Conservation (phyloP, 345 rosid genomes). For the Hibiscus tridactylites region DNA sequence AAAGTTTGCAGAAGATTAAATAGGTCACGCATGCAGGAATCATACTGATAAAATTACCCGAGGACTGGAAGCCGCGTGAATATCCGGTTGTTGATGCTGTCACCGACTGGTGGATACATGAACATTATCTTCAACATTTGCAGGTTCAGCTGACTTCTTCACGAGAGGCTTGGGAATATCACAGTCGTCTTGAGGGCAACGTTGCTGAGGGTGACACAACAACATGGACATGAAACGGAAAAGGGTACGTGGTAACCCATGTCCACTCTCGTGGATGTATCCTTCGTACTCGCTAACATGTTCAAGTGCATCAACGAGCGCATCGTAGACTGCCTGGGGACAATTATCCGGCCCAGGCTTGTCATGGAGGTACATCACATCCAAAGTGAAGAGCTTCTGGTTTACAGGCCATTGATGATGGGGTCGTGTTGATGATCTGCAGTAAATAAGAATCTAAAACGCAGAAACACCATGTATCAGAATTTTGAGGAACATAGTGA, state of each 20-base stretch:
- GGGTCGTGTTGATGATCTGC: conserved; percentile 73
- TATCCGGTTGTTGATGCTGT: conserved; percentile 9
- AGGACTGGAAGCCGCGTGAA: not conserved
- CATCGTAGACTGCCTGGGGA: conserved; percentile 79
- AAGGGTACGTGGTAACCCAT: conserved; percentile 55
- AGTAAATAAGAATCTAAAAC: conserved; percentile 60
- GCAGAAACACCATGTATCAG: not conserved
- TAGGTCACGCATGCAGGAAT: not conserved
- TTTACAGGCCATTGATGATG: conserved; percentile 62
- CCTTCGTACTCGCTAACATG: conserved; percentile 79
- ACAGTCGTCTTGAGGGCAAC: conserved; percentile 61
- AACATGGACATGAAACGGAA: conserved; percentile 60
- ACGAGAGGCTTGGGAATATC: conserved; percentile 70
- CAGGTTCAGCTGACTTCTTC: conserved; percentile 52
- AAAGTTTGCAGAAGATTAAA: not conserved
- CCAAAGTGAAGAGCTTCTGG: conserved; percentile 78
- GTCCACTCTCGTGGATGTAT: conserved; percentile 74
- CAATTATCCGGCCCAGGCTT: conserved; percentile 87
- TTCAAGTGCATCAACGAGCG: conserved; percentile 72
- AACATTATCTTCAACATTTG: conserved; percentile 37
- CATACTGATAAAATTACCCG: not conserved
- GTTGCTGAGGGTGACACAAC: conserved; percentile 82
- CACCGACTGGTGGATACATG: conserved; percentile 45
- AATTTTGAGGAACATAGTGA: not conserved
- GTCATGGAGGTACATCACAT: conserved; percentile 88